Evolutionary conservation across 345 rosid species (phyloP), one percentile per base, ranked within the genome.

Genomic region (Salix udensis): DNA sequence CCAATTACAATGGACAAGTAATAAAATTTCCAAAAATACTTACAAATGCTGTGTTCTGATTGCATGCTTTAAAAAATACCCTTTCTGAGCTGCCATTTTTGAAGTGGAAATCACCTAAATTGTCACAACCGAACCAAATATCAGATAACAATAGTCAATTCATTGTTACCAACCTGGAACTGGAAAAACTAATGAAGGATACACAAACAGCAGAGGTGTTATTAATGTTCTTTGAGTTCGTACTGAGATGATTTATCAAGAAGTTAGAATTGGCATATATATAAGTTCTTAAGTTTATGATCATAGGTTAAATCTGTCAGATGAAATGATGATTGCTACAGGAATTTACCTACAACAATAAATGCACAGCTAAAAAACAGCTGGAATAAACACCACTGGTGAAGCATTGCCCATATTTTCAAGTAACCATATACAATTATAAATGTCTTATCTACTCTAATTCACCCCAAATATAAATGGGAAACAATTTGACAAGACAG

Each of bases 81-180:
- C 80, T 72, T 11, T 84, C 91, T 23, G 75, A 70, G 79, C 80
- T 68, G 44, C 73, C 75, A 66, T 70, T 75, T 69, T 58, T 85
- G 46, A 74, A 87, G 76, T 87, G 87, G 31, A 86, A 82, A 74
- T 80, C 84, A 75, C 91, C 98, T 94, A 85, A 58, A 71, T 68
- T 34, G 66, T 66, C 31, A 65, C 34, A 70, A 50, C 34, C 30
- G 31, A 58, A 13, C 44, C 23, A 55, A 64, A 34, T 18, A 44
- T 31, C 23, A 16, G 42, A 24, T 8, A 6, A 14, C 0, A 18
- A 52, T 48, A 26, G 21, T 48, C 34, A 16, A 34, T 19, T 19
- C 42, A 31, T 21, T 31, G 18, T 50, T 1, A 26, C 8, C 37
- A 71, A 40, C 44, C 62, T 30, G 18, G 42, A 3, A 15, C 23